These are phyloP conservation scores for Benincasa hispida DNA, from an alignment of 306 rosid genomes.

Conservation along the genomic window DNA sequence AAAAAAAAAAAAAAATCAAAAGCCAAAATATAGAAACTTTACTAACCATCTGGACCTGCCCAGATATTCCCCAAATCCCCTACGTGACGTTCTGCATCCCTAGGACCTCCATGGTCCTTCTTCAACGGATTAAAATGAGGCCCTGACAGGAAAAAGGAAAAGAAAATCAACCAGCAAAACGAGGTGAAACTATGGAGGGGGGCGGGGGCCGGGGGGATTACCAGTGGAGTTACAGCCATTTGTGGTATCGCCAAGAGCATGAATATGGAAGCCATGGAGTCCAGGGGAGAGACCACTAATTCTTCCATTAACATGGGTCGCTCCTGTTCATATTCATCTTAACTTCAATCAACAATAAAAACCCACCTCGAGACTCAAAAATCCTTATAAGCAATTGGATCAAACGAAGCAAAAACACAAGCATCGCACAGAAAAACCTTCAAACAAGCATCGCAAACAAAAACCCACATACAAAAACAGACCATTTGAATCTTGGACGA, in stretches of 20 bases:
- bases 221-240: slow-evolving; percentile 17
- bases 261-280: slow-evolving; percentile 13
- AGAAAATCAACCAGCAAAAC: background rate
- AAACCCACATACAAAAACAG: background rate
- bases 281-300: slow-evolving; percentile 9
- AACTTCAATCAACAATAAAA: background rate
- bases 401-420: background rate
- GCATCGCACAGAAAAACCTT: background rate
- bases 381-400: background rate
- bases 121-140: slow-evolving; percentile 13
- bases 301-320: slow-evolving; percentile 7
- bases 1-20: too few species aligned
- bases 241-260: slow-evolving; percentile 13
- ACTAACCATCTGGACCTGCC: slow-evolving; percentile 11
- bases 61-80: slow-evolving; percentile 14
- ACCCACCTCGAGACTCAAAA: background rate
- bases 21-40: background rate
- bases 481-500: slow-evolving; percentile 12
- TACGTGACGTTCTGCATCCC: slow-evolving; percentile 11
- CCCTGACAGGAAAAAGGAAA: background rate
- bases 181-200: background rate
- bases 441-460: background rate
- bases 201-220: background rate
- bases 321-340: slow-evolving; percentile 1
- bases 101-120: slow-evolving; percentile 13